Conservation (phyloP, 768 basidiomycete species). For the Fomitopsis serialis region DNA sequence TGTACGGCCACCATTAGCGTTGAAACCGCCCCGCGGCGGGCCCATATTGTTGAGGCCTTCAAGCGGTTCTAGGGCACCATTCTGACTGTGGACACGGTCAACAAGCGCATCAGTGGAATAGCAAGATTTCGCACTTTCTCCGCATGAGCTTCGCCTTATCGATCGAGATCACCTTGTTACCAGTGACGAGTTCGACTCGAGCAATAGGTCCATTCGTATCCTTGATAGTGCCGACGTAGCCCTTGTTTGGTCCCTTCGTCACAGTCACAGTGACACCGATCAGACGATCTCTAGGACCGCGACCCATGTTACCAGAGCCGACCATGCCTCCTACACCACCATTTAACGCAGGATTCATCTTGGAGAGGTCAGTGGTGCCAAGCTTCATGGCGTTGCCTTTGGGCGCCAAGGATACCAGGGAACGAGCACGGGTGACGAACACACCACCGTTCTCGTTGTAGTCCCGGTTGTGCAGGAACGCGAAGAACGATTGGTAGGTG, state of each 20-base stretch:
- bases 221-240: constrained; percentile 88
- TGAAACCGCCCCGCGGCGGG: constrained; percentile 25
- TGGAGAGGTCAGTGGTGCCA: constrained; percentile 70
- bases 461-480: constrained; percentile 92
- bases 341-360: constrained; percentile 81
- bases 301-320: constrained; percentile 70
- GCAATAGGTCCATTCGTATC: constrained; percentile 86
- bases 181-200: constrained; percentile 86
- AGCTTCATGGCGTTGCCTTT: constrained; percentile 66
- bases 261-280: constrained; percentile 78
- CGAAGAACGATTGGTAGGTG: constrained; percentile 90
- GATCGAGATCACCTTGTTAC: constrained; percentile 85
- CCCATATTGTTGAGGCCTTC: constrained; percentile 31
- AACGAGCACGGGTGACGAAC: constrained; percentile 85
- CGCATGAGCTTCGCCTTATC: constrained; percentile 74
- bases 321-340: constrained; percentile 74
- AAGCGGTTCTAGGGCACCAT: constrained; percentile 48
- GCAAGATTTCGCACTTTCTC: constrained; percentile 49
- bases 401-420: constrained; percentile 79
- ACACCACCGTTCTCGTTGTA: constrained; percentile 88
- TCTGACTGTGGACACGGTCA: constrained; percentile 1
- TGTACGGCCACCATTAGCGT: constrained; percentile 37
- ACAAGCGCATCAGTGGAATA: not conserved
- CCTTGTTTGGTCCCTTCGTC: constrained; percentile 85
- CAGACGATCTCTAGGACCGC: constrained; percentile 77